Conservation (phyloP, 495 filamentous ascomycete genomes). For the Jackrogersella multiformis region DNA sequence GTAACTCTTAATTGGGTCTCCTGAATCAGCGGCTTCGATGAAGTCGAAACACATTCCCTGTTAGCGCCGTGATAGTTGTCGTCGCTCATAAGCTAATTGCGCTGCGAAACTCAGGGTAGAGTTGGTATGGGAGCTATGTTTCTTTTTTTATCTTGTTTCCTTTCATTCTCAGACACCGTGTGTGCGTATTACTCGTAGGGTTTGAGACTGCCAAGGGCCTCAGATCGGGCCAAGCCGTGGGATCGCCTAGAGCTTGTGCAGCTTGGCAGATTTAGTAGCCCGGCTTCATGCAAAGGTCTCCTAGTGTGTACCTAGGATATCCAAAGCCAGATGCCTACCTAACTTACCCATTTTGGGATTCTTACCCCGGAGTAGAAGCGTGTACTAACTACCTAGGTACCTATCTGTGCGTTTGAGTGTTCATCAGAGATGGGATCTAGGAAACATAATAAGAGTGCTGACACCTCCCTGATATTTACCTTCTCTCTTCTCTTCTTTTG, state of each 20-base stretch:
- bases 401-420: constrained; percentile 1
- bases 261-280: constrained; percentile 18
- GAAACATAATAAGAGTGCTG: constrained; percentile 25
- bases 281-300: not conserved
- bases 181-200: constrained; percentile 18
- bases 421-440: constrained; percentile 18
- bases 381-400: not conserved
- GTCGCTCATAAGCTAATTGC: not conserved
- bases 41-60: constrained; percentile 26
- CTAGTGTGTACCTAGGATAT: no score
- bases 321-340: not conserved
- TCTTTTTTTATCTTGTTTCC: constrained; percentile 1
- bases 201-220: no score
- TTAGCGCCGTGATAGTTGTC: constrained; percentile 13
- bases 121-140: not conserved
- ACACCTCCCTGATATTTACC: constrained; percentile 1
- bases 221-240: no score
- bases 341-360: constrained; percentile 11
- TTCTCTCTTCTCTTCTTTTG: constrained; percentile 3
- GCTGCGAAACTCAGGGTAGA: constrained; percentile 5
- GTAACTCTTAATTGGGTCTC: not conserved
- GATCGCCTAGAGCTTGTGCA: no score
- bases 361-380: not conserved
- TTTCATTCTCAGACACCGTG: constrained; percentile 11
- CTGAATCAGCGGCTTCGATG: constrained; percentile 16